phyloP scores from a whole-genome alignment of 257 asterid species.

The Dorcoceras hygrometricum region DNA sequence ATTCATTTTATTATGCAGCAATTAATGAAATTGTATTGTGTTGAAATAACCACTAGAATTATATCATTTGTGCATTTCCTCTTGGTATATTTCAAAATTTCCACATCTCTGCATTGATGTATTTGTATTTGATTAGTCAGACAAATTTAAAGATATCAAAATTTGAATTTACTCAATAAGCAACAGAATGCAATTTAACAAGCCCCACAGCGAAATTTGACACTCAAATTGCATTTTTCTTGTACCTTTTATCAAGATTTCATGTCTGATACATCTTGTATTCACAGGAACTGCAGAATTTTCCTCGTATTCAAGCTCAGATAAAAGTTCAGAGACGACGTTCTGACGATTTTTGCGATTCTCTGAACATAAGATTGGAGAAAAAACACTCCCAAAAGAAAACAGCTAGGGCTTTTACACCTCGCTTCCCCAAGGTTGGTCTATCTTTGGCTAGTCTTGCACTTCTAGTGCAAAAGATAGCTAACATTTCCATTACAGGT shows the following conservation, averaged over 20 bases:
- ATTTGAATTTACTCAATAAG: not conserved
- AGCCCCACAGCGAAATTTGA: not conserved
- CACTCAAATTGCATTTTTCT: constrained; percentile 3
- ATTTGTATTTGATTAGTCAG: not conserved
- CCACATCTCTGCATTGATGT: too few species aligned
- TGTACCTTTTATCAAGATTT: constrained; percentile 13
- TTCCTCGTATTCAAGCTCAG: constrained; percentile 63
- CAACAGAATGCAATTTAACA: not conserved
- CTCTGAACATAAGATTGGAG: constrained; percentile 66
- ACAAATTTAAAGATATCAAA: not conserved
- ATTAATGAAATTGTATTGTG: too few species aligned
- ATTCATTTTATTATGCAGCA: not conserved
- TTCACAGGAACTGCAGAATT: constrained; percentile 65
- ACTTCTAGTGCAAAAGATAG: constrained; percentile 18
- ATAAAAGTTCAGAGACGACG: constrained; percentile 55
- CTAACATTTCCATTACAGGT: constrained; percentile 47
- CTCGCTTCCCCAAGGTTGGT: constrained; percentile 87
- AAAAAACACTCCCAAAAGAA: constrained; percentile 44
- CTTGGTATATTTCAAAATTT: not conserved
- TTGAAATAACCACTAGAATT: too few species aligned
- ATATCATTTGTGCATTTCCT: not conserved
- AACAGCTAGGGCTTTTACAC: constrained; percentile 68
- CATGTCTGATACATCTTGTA: constrained; percentile 21
- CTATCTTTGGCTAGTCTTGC: constrained; percentile 1
- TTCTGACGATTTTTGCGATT: constrained; percentile 29